Evolutionary conservation across 306 rosid species (phyloP).

Genomic region (Cucurbita moschata): DNA sequence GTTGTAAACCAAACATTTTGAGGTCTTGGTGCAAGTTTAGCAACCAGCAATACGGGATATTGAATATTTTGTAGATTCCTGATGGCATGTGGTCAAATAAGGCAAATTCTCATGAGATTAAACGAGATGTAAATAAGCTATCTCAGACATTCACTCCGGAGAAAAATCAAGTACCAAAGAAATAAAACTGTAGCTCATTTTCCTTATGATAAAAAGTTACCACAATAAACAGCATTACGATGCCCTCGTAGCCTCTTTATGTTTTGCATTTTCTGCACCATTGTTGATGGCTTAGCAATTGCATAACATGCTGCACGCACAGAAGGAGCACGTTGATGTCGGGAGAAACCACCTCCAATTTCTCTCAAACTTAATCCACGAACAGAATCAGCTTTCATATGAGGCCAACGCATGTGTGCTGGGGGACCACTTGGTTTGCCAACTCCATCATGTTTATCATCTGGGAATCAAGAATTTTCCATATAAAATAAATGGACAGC

Average conservation of each 20-base stretch:
- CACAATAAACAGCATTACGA: constrained; percentile 96
- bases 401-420: constrained; percentile 95
- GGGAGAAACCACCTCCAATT: constrained; percentile 93
- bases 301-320: constrained; percentile 93
- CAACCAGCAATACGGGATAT: no score
- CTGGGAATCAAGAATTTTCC: constrained; percentile 22
- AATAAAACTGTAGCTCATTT: no score
- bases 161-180: no score
- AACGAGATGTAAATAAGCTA: no score
- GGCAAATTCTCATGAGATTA: no score
- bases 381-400: constrained; percentile 90
- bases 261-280: constrained; percentile 91
- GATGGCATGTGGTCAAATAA: no score
- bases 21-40: no score
- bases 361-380: constrained; percentile 87
- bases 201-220: constrained; percentile 19
- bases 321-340: constrained; percentile 92
- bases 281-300: constrained; percentile 86
- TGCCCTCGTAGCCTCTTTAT: constrained; percentile 86
- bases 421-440: constrained; percentile 41
- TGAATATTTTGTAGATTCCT: no score
- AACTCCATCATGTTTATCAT: constrained; percentile 39
- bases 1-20: no score
- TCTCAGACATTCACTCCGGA: no score
- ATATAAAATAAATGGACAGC: neutral